Conservation (phyloP, 2,329 filamentous ascomycete species). For the Ustulina deusta region DNA sequence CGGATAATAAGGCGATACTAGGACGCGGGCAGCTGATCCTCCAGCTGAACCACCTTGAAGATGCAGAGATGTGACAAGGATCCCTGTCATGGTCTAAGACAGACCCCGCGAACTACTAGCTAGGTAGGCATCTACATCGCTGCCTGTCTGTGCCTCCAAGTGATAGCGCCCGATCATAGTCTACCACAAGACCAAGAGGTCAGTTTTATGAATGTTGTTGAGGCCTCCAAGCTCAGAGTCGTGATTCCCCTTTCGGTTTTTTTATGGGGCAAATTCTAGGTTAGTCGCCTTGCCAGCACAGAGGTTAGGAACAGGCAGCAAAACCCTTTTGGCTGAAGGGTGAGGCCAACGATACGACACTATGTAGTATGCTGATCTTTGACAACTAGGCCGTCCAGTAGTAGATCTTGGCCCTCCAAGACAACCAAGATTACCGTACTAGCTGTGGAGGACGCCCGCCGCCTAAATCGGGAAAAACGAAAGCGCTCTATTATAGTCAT, state of each 20-base stretch:
- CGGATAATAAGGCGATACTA: background rate
- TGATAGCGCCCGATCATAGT: background rate
- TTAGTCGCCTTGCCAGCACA: background rate
- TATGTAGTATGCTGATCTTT: background rate
- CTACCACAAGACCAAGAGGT: no score
- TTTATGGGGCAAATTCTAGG: background rate
- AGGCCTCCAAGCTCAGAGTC: no score
- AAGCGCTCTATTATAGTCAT: background rate
- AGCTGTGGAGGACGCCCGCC: background rate
- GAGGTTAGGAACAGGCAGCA: background rate
- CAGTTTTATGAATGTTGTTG: no score
- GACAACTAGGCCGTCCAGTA: background rate
- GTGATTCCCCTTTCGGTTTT: no score
- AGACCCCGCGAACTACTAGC: background rate
- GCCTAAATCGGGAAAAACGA: background rate
- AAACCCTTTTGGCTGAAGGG: background rate
- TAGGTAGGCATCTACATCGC: background rate
- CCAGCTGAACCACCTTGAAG: conserved; percentile 1
- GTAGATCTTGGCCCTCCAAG: conserved; percentile 2
- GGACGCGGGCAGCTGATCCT: background rate
- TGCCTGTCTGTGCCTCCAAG: background rate
- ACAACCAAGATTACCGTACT: background rate
- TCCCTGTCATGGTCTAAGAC: background rate
- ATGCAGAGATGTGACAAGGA: background rate
- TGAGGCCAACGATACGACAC: background rate